phyloP scores from a whole-genome alignment of 805 yeast genomes.

The Metschnikowia orientalis region DNA sequence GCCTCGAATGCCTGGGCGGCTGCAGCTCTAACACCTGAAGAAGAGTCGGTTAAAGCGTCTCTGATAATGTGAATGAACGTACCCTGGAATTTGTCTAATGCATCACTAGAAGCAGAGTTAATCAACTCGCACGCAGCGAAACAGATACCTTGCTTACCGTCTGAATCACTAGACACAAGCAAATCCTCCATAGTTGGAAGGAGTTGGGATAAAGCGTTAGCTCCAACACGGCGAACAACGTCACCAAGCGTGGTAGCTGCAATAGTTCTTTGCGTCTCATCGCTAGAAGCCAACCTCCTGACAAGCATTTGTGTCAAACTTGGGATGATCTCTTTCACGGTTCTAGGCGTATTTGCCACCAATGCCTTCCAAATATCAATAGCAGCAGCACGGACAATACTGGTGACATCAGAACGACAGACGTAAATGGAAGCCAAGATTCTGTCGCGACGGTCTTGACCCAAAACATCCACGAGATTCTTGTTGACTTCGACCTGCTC shows the following conservation, averaged over 20 bases:
- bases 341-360: slow-evolving; percentile 92
- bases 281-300: slow-evolving; percentile 75
- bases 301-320: slow-evolving; percentile 76
- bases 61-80: slow-evolving; percentile 71
- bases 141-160: slow-evolving; percentile 93
- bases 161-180: slow-evolving; percentile 59
- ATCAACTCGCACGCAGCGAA: slow-evolving; percentile 85
- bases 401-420: slow-evolving; percentile 88
- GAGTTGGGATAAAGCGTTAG: slow-evolving; percentile 75
- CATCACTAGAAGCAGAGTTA: slow-evolving; percentile 61
- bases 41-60: slow-evolving; percentile 71
- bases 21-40: slow-evolving; percentile 74
- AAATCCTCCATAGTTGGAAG: slow-evolving; percentile 79
- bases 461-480: slow-evolving; percentile 71
- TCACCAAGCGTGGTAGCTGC: slow-evolving; percentile 95
- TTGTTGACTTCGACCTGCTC: slow-evolving; percentile 51
- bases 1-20: slow-evolving; percentile 91
- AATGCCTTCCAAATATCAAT: slow-evolving; percentile 95
- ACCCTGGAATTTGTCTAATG: slow-evolving; percentile 60
- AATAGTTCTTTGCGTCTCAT: slow-evolving; percentile 72
- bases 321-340: slow-evolving; percentile 88
- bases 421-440: slow-evolving; percentile 82
- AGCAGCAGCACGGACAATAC: slow-evolving; percentile 82
- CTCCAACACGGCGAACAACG: slow-evolving; percentile 88
- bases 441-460: slow-evolving; percentile 83